A percentile compares a stretch with the other conserved stretches of the same genome.
phyloP scores from a whole-genome alignment of 78 protist species.

The Dictyostelium citrinum region DNA sequence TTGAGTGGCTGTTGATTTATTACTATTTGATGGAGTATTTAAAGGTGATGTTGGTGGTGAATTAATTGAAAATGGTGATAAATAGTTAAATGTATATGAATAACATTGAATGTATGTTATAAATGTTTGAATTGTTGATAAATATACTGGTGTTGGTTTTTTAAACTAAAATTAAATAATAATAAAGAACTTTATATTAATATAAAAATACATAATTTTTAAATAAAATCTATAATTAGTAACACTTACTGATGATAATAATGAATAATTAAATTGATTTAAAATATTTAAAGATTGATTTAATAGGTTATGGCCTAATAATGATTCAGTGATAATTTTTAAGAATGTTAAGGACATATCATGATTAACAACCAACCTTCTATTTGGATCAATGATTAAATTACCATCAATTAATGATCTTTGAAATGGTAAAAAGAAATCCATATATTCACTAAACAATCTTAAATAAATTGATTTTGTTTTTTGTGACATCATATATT shows the following conservation, averaged over 20 bases:
- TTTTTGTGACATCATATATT: not conserved
- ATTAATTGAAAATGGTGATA: not conserved
- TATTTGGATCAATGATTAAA: not conserved
- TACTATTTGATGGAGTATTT: not conserved
- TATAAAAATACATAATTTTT: too few species aligned
- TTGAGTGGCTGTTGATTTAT: not conserved
- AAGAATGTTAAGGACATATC: conserved; percentile 3
- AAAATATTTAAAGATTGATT: not conserved
- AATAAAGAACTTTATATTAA: too few species aligned
- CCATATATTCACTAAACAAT: conserved; percentile 23
- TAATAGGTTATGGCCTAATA: conserved; percentile 11
- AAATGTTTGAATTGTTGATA: not conserved
- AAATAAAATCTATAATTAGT: too few species aligned
- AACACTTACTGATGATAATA: not conserved
- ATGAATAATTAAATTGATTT: not conserved
- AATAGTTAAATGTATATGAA: not conserved
- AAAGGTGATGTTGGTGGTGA: not conserved
- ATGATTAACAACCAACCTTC: not conserved
- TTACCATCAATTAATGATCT: not conserved
- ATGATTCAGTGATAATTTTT: conserved; percentile 34
- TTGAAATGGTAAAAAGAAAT: conserved; percentile 25
- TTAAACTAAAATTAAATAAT: not conserved
- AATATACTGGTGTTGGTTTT: conserved; percentile 23
- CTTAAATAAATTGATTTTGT: not conserved
- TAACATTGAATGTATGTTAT: conserved; percentile 8